A percentile compares a stretch with the other conserved stretches of the same genome.
phyloP scores from a whole-genome alignment of 495 filamentous ascomycete genomes.

The Talaromyces thailandensis region DNA sequence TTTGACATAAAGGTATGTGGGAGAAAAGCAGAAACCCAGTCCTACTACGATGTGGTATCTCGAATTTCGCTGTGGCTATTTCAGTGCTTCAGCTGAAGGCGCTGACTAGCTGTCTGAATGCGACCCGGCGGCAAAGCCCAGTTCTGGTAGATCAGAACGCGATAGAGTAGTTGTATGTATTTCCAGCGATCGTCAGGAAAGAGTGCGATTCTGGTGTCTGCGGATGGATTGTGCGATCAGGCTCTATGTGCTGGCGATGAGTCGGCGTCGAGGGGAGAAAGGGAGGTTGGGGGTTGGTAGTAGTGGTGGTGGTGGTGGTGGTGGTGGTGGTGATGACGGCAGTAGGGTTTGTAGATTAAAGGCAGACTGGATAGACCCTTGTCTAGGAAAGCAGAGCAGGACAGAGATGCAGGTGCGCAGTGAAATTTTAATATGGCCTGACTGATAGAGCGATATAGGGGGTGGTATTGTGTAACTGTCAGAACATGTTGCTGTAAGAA shows the following conservation, averaged over 20 bases:
- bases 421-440: neutral
- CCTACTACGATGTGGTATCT: neutral
- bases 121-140: neutral
- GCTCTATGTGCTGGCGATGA: neutral
- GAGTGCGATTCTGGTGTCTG: neutral
- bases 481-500: neutral
- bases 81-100: neutral
- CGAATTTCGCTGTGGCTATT: neutral
- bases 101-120: neutral
- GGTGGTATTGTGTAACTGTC: neutral
- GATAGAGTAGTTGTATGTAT: neutral
- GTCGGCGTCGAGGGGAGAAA: neutral
- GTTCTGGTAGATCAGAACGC: neutral
- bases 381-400: neutral
- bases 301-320: neutral
- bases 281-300: conserved; percentile 1
- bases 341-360: neutral
- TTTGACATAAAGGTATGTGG: neutral
- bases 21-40: neutral
- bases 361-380: neutral
- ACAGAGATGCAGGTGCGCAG: neutral
- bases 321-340: neutral
- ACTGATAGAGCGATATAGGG: neutral
- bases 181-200: conserved; percentile 2
- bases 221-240: neutral